These are phyloP conservation scores for Plantago rigida DNA, from an alignment of 305 asterid genomes.

Conservation along the genomic window DNA sequence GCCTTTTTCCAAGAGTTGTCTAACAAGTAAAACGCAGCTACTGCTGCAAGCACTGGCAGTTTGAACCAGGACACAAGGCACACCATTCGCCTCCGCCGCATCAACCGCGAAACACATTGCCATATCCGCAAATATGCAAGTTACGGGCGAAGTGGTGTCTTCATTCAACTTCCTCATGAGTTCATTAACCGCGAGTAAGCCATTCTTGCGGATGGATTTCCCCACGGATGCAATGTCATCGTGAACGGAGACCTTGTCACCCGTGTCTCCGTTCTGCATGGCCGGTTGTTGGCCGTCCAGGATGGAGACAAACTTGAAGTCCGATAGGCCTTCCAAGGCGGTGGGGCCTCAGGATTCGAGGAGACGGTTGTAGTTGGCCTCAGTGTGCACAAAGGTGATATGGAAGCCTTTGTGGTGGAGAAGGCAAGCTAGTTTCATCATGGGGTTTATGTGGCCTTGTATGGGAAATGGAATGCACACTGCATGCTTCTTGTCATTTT, in stretches of 20 bases:
- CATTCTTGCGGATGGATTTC: background rate
- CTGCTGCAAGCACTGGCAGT: constrained; percentile 38
- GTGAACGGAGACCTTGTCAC: no score
- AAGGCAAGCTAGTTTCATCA: constrained; percentile 26
- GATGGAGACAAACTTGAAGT: constrained; percentile 24
- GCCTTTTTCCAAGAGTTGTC: constrained; percentile 28
- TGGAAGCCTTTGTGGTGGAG: constrained; percentile 27
- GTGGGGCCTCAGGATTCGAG: constrained; percentile 25
- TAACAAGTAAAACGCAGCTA: constrained; percentile 28
- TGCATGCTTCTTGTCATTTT: constrained; percentile 20
- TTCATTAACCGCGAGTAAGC: background rate
- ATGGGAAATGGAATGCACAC: constrained; percentile 29
- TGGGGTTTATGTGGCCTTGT: constrained; percentile 31
- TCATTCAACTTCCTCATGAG: constrained; percentile 8
- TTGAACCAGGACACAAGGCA: constrained; percentile 30
- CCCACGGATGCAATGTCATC: background rate
- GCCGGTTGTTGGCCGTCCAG: constrained; percentile 33
- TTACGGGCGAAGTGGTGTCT: constrained; percentile 21
- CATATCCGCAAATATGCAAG: constrained; percentile 37
- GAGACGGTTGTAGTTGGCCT: constrained; percentile 30
- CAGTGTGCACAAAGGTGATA: constrained; percentile 31
- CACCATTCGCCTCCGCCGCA: constrained; percentile 27
- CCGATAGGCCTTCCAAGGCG: constrained; percentile 19
- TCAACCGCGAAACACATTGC: constrained; percentile 36
- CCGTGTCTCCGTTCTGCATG: background rate